phyloP scores from a whole-genome alignment of 2,329 filamentous ascomycete species.

The Trichocomaceae sp. region DNA sequence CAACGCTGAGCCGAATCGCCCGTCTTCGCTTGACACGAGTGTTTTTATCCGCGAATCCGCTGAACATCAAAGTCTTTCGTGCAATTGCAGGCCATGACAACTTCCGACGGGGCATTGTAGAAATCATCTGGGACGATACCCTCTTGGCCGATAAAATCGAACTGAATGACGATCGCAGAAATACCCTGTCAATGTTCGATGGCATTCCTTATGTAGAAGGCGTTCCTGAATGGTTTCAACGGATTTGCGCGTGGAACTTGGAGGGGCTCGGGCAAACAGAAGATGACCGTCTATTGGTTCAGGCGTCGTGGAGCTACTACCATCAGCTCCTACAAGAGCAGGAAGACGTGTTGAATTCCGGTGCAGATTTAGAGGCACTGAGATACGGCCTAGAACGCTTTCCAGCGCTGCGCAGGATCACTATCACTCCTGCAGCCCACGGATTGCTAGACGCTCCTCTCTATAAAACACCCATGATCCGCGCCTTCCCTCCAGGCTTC shows the following conservation, averaged over 20 bases:
- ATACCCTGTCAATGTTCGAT: no score
- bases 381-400: constrained; percentile 30
- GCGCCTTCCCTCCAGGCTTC: constrained; percentile 25
- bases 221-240: neutral
- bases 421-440: constrained; percentile 37
- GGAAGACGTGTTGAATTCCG: constrained; percentile 21
- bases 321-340: constrained; percentile 29
- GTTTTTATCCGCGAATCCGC: constrained; percentile 37
- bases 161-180: neutral
- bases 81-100: constrained; percentile 26
- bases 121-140: constrained; percentile 30
- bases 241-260: neutral
- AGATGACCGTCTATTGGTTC: neutral
- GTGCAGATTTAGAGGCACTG: constrained; percentile 26
- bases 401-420: constrained; percentile 31
- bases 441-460: neutral
- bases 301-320: constrained; percentile 22
- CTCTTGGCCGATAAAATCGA: neutral
- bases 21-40: constrained; percentile 29
- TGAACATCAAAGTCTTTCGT: constrained; percentile 33
- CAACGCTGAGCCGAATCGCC: constrained; percentile 9
- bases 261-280: neutral
- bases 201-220: neutral
- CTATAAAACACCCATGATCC: neutral
- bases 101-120: constrained; percentile 20